Conservation (phyloP, 2,329 filamentous ascomycete species). For the Penicillium sp. region DNA sequence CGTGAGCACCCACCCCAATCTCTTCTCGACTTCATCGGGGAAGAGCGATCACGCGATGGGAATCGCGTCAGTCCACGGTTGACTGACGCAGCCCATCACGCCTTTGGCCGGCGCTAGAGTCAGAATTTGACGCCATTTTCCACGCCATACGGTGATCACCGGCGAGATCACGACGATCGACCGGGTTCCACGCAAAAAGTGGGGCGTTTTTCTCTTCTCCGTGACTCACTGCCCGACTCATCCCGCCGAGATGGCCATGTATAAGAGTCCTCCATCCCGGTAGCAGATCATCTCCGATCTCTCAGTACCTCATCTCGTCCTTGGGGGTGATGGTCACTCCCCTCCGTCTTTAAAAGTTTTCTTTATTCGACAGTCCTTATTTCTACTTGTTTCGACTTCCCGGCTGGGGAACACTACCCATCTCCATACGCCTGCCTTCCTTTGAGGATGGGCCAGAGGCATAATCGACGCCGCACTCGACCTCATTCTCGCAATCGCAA, state of each 20-base stretch:
- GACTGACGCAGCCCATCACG: conserved; percentile 15
- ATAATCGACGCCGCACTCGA: conserved; percentile 47
- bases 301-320: conserved; percentile 37
- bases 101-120: conserved; percentile 13
- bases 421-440: conserved; percentile 5
- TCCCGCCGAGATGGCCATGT: conserved; percentile 5
- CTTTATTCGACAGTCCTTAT: too few relatives aligned
- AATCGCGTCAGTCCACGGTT: not conserved
- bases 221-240: conserved; percentile 23
- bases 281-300: conserved; percentile 8
- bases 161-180: conserved; percentile 4
- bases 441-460: conserved; percentile 46
- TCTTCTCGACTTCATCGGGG: not conserved
- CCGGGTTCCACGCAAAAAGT: conserved; percentile 20
- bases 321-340: conserved; percentile 41
- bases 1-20: not conserved
- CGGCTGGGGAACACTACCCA: conserved; percentile 7
- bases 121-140: conserved; percentile 17
- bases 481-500: conserved; percentile 39
- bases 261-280: conserved; percentile 21
- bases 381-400: conserved; percentile 7
- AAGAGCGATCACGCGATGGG: conserved; percentile 11
- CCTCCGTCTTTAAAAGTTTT: conserved; percentile 23
- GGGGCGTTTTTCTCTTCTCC: conserved; percentile 13
- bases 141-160: conserved; percentile 21